Evolutionary conservation across 1,284 basidiomycete species (phyloP).

Genomic region (Blastosporella zonata): DNA sequence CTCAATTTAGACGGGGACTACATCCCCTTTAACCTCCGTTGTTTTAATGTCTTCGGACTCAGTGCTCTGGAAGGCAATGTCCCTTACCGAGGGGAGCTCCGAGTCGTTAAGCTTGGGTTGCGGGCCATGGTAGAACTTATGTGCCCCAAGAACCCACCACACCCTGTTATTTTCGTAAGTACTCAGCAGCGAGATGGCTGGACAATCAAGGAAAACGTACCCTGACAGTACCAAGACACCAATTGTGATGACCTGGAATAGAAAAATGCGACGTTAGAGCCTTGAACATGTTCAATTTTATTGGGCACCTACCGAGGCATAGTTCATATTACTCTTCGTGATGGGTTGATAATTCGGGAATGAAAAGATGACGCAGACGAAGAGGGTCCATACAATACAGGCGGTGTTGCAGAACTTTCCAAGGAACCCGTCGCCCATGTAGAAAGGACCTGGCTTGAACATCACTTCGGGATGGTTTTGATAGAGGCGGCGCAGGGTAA

Average conservation of each 20-base stretch:
- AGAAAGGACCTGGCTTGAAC: conserved; percentile 89
- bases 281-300: background rate
- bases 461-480: conserved; percentile 79
- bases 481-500: conserved; percentile 69
- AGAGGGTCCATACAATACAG: conserved; percentile 69
- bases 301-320: conserved; percentile 48
- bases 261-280: conserved; percentile 3
- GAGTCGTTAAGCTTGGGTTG: conserved; percentile 23
- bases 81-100: background rate
- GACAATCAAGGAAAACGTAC: conserved; percentile 26
- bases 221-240: conserved; percentile 44
- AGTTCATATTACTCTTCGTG: conserved; percentile 74
- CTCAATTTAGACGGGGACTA: background rate
- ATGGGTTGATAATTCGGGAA: conserved; percentile 73
- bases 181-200: background rate
- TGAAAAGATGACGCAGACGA: conserved; percentile 70
- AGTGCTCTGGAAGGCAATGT: background rate
- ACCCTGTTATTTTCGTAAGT: conserved; percentile 22
- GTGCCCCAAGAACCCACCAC: conserved; percentile 45
- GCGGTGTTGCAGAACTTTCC: conserved; percentile 63
- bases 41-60: background rate
- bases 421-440: conserved; percentile 72
- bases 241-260: conserved; percentile 40
- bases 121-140: conserved; percentile 47
- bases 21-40: background rate